phyloP scores from a whole-genome alignment of 306 rosid genomes.

The Benincasa hispida region DNA sequence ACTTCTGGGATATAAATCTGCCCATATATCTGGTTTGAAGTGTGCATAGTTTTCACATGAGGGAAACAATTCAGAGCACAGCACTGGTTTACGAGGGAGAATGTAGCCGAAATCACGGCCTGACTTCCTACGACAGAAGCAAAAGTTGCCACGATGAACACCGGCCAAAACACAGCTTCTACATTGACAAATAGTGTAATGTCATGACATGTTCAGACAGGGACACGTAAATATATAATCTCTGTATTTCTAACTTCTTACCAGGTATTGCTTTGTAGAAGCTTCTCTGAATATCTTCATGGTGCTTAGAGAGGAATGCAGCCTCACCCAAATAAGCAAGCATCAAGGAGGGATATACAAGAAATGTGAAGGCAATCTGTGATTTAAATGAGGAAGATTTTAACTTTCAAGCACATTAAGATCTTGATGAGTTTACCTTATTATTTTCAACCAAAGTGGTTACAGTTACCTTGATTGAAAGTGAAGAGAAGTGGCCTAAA shows the following conservation, averaged over 20 bases:
- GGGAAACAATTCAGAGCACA: constrained; percentile 64
- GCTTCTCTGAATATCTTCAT: constrained; percentile 55
- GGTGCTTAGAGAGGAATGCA: constrained; percentile 65
- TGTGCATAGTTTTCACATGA: constrained; percentile 42
- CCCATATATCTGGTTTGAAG: constrained; percentile 54
- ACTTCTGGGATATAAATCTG: constrained; percentile 71
- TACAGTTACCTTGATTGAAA: constrained; percentile 60
- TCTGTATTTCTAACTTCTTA: constrained; percentile 17
- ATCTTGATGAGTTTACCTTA: background rate
- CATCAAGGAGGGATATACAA: constrained; percentile 56
- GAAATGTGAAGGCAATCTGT: constrained; percentile 64
- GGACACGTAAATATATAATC: background rate
- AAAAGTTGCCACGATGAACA: constrained; percentile 53
- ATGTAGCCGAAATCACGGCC: constrained; percentile 64
- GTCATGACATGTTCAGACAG: background rate
- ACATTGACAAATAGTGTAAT: constrained; percentile 7
- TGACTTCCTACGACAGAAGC: constrained; percentile 61
- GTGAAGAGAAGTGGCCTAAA: constrained; percentile 73
- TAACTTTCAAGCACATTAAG: background rate
- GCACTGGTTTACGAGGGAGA: constrained; percentile 59
- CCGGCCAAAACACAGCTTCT: constrained; percentile 73
- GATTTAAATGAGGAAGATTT: constrained; percentile 10
- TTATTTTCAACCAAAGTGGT: background rate
- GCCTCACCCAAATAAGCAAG: constrained; percentile 79
- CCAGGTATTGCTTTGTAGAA: constrained; percentile 69